Evolutionary conservation across 345 rosid genomes (phyloP), one percentile per base, ranked within the genome.

Genomic region (Camelina sativa): DNA sequence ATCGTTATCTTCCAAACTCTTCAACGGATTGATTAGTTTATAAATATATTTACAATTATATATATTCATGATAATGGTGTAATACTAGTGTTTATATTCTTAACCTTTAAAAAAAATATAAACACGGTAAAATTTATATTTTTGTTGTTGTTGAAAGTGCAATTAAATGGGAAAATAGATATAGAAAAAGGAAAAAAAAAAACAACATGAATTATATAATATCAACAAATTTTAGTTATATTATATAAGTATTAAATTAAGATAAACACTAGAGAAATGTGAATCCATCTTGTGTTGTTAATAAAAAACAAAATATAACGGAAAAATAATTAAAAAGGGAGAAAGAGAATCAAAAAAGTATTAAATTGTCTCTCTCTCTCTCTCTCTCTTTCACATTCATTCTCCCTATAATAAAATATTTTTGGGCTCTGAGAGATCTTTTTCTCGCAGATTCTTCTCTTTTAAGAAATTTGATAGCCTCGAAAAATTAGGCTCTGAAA

Each of bases 361-460:
- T 6, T 46, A n/a, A 40, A 56, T 56, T 12, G 64, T 9, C 65
- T 64, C 71, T 37, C 37, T 34, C 8, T 32, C 37, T 34, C 37
- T 34, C 37, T 34, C 8, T 34, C 8, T 34, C 1, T 28, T 5
- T 34, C 70, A 15, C 62, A 22, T 73, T 74, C 52, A 56, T 65
- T 74, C 78, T 25, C 30, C 0, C 12, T 13, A 19, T 20, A 15
- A 22, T 34, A 34, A 34, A n/a, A n/a, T n/a, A 34, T 6, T 57
- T 67, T 71, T 60, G 67, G 67, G 67, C 28, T 50, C 55, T 28
- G 30, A 28, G 47, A 72, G 55, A 75, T 75, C 79, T 75, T 43
- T 43, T 43, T 41, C 37, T 34, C 37, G 15, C 62, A 76, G 60
- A 76, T 70, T 76, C 41, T 34, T 34, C 9, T 34, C 50, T 70